Base-by-base conservation (phyloP, 305 asterid genomes). In the Ilex paraguariensis region DNA sequence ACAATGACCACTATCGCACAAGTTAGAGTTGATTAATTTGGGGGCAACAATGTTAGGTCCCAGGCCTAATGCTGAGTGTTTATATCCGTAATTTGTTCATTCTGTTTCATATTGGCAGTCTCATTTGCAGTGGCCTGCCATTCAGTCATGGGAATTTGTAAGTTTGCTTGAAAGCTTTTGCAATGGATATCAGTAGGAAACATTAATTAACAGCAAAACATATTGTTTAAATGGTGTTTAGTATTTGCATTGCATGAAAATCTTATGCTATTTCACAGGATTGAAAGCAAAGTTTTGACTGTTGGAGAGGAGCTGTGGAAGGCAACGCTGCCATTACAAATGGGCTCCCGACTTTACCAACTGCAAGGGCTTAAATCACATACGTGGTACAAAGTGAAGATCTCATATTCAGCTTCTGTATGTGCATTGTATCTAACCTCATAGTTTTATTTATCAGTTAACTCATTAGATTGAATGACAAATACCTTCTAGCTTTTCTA, bases 321-420 rank as follows among this genome's bases (percentile, higher is more conserved):
- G 79, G 96, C 88, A 82, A 73, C 59, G 60, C 60, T 87, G 75
- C 81, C 82, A 3, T 66, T 89, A 31, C 84, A 75, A 65, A 78
- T 63, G 12, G 96, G 95, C 50, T 78, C 79, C 44, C 52, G 87
- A 64, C 71, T 78, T 63, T 88, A 87, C 69, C 77, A 76, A 68
- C 75, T 90, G 75, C 84, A 70, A 61, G 89, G 95, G 63, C 75
- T 90, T 70, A 82, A 55, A 71, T 83, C 87, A 32, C 67, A 77
- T 54, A 79, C 56, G 75, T 82, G 88, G 95, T 87, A 90, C 66
- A 92, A 90, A 85, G 87, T 90, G 81, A 87, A 87, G 88, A 87
- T 90, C 76, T 90, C 97, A 61, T 87, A 87, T 70, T 96, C 96
- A 57, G 92, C 95, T 80, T 87, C 95, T 73, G 95, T 86, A 89